Conservation (phyloP, 2,329 filamentous ascomycete genomes). For the Tolypocladium amazonense region DNA sequence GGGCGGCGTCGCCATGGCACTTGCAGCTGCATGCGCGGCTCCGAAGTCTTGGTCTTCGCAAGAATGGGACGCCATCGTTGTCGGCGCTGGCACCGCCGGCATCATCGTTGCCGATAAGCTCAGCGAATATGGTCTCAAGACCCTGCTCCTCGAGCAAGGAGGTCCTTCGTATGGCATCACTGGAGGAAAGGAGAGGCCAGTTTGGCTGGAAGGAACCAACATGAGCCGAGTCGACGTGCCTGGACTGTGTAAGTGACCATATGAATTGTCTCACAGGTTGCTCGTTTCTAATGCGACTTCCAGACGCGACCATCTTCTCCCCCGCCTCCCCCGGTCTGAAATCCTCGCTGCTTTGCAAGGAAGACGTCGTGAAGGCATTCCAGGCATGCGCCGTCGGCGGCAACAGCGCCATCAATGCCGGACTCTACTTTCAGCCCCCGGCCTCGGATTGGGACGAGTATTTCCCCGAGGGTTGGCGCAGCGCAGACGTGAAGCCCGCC, state of each 20-base stretch:
- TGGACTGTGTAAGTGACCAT: constrained; percentile 28
- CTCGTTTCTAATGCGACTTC: neutral
- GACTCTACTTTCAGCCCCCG: constrained; percentile 41
- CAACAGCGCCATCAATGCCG: constrained; percentile 42
- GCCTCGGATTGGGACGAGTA: constrained; percentile 41
- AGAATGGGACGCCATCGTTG: constrained; percentile 24
- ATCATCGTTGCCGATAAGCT: constrained; percentile 40
- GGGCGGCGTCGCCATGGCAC: neutral
- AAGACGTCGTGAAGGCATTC: constrained; percentile 27
- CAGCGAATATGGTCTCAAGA: constrained; percentile 39
- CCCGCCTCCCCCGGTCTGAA: too few relatives aligned
- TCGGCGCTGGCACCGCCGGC: constrained; percentile 40
- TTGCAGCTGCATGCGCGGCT: neutral
- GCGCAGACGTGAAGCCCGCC: constrained; percentile 33
- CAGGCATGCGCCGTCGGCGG: constrained; percentile 41
- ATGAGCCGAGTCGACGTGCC: constrained; percentile 42
- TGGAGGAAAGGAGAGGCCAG: constrained; percentile 33
- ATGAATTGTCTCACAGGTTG: neutral
- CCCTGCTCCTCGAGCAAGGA: constrained; percentile 40
- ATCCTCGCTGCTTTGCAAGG: constrained; percentile 28
- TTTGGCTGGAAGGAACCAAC: constrained; percentile 34
- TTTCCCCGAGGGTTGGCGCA: constrained; percentile 39
- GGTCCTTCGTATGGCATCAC: constrained; percentile 37
- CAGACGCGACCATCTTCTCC: constrained; percentile 39
- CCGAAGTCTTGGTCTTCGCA: constrained; percentile 5